Conservation (phyloP, 2,329 filamentous ascomycete species). For the Lasiodiplodia gonubiensis region DNA sequence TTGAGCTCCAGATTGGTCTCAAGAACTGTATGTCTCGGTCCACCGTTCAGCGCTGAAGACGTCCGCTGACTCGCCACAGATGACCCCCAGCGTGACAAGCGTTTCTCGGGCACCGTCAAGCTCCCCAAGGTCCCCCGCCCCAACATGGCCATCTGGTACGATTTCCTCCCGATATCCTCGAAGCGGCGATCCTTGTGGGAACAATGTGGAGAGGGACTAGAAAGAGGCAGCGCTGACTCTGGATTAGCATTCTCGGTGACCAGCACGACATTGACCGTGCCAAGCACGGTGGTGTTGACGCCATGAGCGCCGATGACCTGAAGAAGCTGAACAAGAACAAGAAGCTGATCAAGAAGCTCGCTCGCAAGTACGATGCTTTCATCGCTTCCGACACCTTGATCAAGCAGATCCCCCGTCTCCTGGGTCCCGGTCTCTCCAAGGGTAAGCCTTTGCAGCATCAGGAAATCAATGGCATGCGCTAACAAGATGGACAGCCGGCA, state of each 20-base stretch:
- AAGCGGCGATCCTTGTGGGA: neutral
- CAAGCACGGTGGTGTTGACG: constrained; percentile 98
- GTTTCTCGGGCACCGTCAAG: constrained; percentile 99
- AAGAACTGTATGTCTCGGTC: constrained; percentile 47
- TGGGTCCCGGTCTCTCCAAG: constrained; percentile 98
- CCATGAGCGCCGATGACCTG: constrained; percentile 97
- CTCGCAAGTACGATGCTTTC: constrained; percentile 99
- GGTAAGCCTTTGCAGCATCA: constrained; percentile 58
- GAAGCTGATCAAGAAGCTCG: constrained; percentile 99
- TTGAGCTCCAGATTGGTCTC: constrained; percentile 67
- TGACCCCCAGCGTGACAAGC: constrained; percentile 99
- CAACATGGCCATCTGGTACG: constrained; percentile 81
- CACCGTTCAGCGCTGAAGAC: neutral
- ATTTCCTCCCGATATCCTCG: constrained; percentile 1
- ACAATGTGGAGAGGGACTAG: neutral
- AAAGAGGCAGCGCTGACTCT: constrained; percentile 31
- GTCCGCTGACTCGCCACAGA: constrained; percentile 6
- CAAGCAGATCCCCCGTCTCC: constrained; percentile 99
- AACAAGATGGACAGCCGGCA: constrained; percentile 72
- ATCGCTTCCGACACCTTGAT: constrained; percentile 95
- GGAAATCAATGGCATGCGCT: constrained; percentile 30
- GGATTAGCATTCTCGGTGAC: constrained; percentile 76
- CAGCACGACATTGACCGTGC: constrained; percentile 99
- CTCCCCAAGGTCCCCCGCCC: constrained; percentile 90
- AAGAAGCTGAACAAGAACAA: constrained; percentile 99